Evolutionary conservation across 176 grass and related monocot species (phyloP).

Genomic region (Cenchrus fungigraminus): DNA sequence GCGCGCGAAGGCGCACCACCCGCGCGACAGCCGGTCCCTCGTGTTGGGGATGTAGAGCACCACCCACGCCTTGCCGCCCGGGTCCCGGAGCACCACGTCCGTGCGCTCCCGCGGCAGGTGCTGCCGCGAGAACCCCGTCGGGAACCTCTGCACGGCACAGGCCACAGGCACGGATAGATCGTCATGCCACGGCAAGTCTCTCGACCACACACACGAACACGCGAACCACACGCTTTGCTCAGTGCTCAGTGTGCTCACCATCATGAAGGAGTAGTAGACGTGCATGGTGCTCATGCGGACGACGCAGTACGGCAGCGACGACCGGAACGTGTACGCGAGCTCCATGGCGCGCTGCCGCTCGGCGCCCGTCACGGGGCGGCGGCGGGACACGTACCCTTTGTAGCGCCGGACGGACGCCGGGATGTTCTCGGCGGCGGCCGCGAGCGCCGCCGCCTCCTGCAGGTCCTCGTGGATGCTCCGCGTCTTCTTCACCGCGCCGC

Average conservation of each 20-base stretch:
- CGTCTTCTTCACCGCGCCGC: constrained; percentile 25
- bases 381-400: constrained; percentile 60
- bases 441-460: background rate
- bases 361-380: constrained; percentile 49
- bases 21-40: constrained; percentile 63
- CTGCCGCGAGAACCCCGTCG: constrained; percentile 68
- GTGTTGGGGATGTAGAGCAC: constrained; percentile 63
- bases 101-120: constrained; percentile 61
- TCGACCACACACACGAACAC: no score
- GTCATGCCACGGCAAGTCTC: background rate
- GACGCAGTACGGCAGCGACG: constrained; percentile 73
- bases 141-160: constrained; percentile 63
- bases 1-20: constrained; percentile 71
- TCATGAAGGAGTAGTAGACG: constrained; percentile 70
- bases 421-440: constrained; percentile 2
- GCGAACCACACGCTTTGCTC: no score
- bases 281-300: constrained; percentile 69
- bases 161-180: background rate
- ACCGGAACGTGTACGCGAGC: constrained; percentile 70
- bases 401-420: constrained; percentile 28
- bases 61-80: constrained; percentile 60
- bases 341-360: constrained; percentile 64
- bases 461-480: constrained; percentile 46
- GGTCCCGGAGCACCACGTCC: constrained; percentile 60
- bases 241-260: constrained; percentile 16